Evolutionary conservation across 805 yeast genomes (phyloP), one percentile per base, ranked within the genome.

Genomic region (Wickerhamomyces subpelliculosus): DNA sequence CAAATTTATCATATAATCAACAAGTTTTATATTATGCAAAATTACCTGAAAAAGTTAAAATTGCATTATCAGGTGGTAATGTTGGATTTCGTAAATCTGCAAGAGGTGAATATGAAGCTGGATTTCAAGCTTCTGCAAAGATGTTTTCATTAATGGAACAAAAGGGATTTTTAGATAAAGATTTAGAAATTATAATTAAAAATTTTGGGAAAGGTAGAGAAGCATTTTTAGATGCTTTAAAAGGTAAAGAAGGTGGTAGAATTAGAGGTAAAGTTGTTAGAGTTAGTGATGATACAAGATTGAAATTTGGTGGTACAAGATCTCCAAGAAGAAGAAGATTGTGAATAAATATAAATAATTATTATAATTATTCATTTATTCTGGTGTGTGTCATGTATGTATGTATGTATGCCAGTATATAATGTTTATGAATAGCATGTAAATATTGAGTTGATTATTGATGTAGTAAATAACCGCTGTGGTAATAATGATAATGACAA

Each of bases 291-390:
- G 70, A 73, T 47, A 87, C 98, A 6, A 75, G 75, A 41, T 71
- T 90, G 67, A 83, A 84, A 62, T 86, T 86, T 54, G 98, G 98
- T 70, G 97, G 97, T 70, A 81, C 75, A 34, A 77, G 93, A 52
- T 71, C 95, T 17, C 94, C 90, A 62, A 77, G 80, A 58, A 70
- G 70, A 41, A 82, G 96, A 68, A 80, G 94, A 65, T 67, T 83
- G 54, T 78, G 65, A 59, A 41, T 9, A 7, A 6, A 4, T 16
- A 27, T 16, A 27, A 8, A 13, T 13, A 16, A 14, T 21, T 16
- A n/a, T 14, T 8, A 21, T 31, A n/a, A n/a, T n/a, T n/a, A n/a
- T n/a, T n/a, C n/a, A n/a, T n/a, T n/a, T n/a, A n/a, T n/a, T n/a
- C n/a, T n/a, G n/a, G n/a, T n/a, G n/a, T 16, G 9, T 12, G 10